Base-by-base conservation (phyloP, 306 rosid species). In the Sicyos edulis region DNA sequence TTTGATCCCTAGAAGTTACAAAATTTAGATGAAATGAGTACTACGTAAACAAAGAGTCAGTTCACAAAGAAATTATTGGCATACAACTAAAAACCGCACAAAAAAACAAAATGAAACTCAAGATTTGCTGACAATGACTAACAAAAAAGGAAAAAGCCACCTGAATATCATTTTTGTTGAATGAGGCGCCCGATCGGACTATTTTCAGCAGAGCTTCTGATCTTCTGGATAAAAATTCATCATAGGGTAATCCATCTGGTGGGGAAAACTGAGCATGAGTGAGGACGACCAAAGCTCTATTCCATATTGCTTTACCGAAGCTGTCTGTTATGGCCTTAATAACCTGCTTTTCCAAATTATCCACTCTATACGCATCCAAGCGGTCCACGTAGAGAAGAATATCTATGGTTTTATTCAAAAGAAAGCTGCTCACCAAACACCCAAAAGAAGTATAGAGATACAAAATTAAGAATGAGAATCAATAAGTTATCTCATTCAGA, bases 181-280 rank as follows among this genome's bases (percentile, higher is more conserved):
- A 61, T 78, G 86, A 83, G 44, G 92, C 91, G 62, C 95, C 97
- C 9, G 76, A 63, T 24, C 82, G 85, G 45, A 91, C 80, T 65
- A 77, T 80, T 80, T 74, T 86, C 54, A 93, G 53, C 53, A 93
- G 96, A 82, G 95, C 88, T 74, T 86, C 95, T 12, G 96, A 93
- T 85, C 97, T 87, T 88, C 83, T 85, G 12, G 90, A 83, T 76
- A 78, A 77, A 84, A 93, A 93, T 34, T 91, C 97, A 0, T 88
- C 97, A 61, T 93, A 93, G 44, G 95, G 85, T 77, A 91, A 74
- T 63, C 87, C 96, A 86, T 93, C 99, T 4, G 95, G 97, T 58
- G 99, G 97, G 47, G 97, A 87, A 75, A 91, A 86, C 82, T 91
- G 97, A 58, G 91, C 97, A 71, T 93, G 97, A 62, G 97, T 91